Base-by-base conservation (phyloP, 1,139 yeast genomes). In the Candida pseudoviswanathii region DNA sequence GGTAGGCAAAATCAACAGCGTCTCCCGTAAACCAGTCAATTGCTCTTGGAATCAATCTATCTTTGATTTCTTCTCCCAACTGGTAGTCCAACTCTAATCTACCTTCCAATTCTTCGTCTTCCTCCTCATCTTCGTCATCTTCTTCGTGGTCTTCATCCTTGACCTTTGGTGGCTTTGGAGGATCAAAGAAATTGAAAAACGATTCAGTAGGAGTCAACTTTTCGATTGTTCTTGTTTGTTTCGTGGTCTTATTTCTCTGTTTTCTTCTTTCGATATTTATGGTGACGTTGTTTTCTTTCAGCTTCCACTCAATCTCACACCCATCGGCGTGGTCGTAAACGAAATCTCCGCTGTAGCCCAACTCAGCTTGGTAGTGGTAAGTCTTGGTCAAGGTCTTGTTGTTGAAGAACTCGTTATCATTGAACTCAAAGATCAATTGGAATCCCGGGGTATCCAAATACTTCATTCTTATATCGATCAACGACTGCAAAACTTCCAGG, bases 11-110 rank as follows among this genome's bases (percentile, higher is more conserved):
- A 47, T 79, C 82, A 51, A 92, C 81, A n/a, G 99, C 99, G 58
- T 88, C 91, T 46, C 99, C 98, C 16, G 98, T 92, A 68, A 90
- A 94, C 98, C 98, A 94, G 70, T 92, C 97, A 61, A 94, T 82
- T 49, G 98, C 98, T 63, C 97, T 84, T 56, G 98, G 97, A 58
- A 94, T 87, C 66, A 94, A 81, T 69, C 95, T 86, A 68, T 95
- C 98, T 76, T 95, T 94, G 68, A 94, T 85, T 64, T 91, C 95
- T 72, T 94, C 99, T 54, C 99, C 99, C 58, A 92, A 78, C 65
- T 92, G 96, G 74, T 94, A 95, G 72, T 94, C 99, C 62, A 89
- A 77, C 62, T 92, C 97, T 61, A 94, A 81, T 65, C 90, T 82
- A 51, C 84, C 87, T 67, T 92, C 97, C 61, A 94, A 81, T 54